These are phyloP conservation scores for Pseudocercospora cruenta DNA, from an alignment of 2,329 filamentous ascomycete genomes.

Conservation along the genomic window DNA sequence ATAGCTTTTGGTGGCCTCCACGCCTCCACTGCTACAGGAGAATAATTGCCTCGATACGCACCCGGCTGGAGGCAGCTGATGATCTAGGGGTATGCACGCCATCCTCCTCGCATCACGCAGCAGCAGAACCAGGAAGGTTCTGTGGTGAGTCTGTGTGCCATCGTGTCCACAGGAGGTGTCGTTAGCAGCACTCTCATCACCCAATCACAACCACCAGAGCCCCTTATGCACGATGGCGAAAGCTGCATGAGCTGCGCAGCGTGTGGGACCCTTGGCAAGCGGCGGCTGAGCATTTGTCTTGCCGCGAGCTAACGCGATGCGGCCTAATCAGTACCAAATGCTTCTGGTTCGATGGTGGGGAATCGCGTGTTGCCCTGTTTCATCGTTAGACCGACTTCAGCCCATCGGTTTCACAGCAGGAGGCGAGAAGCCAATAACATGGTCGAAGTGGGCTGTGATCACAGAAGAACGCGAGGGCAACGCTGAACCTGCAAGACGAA, in stretches of 20 bases:
- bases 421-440: constrained; percentile 11
- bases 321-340: constrained; percentile 23
- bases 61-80: not conserved
- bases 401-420: constrained; percentile 14
- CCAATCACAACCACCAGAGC: not conserved
- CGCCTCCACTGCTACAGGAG: not conserved
- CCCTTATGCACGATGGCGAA: not conserved
- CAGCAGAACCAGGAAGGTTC: not conserved
- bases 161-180: constrained; percentile 8
- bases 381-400: constrained; percentile 17
- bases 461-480: not conserved
- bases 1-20: not conserved
- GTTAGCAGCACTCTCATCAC: not conserved
- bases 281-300: not conserved
- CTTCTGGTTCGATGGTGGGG: constrained; percentile 27
- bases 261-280: constrained; percentile 1
- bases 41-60: not conserved
- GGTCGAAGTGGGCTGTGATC: constrained; percentile 5
- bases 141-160: constrained; percentile 9
- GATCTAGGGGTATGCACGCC: not conserved
- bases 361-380: constrained; percentile 24
- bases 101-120: constrained; percentile 3
- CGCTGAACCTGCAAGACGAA: not conserved
- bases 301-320: not conserved
- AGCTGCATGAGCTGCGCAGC: constrained; percentile 3